phyloP scores from a whole-genome alignment of 805 yeast genomes.

The Ogataea sp. region DNA sequence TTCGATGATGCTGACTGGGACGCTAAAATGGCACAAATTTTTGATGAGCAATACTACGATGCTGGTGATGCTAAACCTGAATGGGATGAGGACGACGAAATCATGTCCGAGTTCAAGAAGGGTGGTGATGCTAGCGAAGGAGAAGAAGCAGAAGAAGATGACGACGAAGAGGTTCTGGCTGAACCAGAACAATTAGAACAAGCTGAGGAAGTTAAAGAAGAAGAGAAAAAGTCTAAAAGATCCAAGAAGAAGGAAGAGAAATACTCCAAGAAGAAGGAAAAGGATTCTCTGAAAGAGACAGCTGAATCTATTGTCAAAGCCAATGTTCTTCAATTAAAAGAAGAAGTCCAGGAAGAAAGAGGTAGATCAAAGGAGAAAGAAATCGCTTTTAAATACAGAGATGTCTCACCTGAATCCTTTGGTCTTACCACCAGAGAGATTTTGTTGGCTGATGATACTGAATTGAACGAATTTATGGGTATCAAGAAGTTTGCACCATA shows the following conservation, averaged over 20 bases:
- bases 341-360: constrained; percentile 59
- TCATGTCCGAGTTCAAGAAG: constrained; percentile 33
- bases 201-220: constrained; percentile 16
- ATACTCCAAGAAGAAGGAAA: constrained; percentile 50
- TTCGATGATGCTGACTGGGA: constrained; percentile 93
- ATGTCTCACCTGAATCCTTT: constrained; percentile 90
- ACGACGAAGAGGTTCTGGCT: constrained; percentile 22
- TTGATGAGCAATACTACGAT: constrained; percentile 76
- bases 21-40: constrained; percentile 69
- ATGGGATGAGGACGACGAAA: constrained; percentile 55
- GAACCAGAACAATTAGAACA: constrained; percentile 19
- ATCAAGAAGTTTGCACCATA: constrained; percentile 92
- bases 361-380: constrained; percentile 47
- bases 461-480: constrained; percentile 77
- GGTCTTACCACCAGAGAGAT: constrained; percentile 85
- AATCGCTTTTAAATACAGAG: constrained; percentile 73
- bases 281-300: constrained; percentile 49
- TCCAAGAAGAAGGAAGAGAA: constrained; percentile 48
- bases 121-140: constrained; percentile 33
- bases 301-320: constrained; percentile 78
- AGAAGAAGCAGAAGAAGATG: constrained; percentile 25
- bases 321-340: constrained; percentile 55
- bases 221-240: constrained; percentile 35
- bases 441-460: constrained; percentile 79
- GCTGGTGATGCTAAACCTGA: constrained; percentile 49